Evolutionary conservation across 192 early-diverging fungal genomes (phyloP).

Genomic region (Cladochytrium replicatum): DNA sequence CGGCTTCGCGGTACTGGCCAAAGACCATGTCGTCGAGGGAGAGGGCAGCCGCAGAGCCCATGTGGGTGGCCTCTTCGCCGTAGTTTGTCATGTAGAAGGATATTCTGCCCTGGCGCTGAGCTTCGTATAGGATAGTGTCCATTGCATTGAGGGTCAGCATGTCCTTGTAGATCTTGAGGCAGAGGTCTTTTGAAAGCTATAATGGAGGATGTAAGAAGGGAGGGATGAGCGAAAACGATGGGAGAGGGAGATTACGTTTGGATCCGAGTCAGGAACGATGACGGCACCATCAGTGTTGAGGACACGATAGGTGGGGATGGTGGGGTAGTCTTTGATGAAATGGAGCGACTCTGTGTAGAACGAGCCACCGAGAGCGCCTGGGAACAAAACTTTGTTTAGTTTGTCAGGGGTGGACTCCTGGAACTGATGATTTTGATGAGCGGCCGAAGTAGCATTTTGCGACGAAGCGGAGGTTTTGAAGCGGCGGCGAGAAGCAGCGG

Average conservation of each 20-base stretch:
- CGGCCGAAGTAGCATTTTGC: no score
- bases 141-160: conserved; percentile 86
- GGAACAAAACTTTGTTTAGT: conserved; percentile 24
- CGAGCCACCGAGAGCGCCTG: conserved; percentile 36
- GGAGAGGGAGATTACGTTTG: conserved; percentile 31
- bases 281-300: conserved; percentile 82
- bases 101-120: conserved; percentile 95
- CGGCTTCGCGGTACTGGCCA: conserved; percentile 93
- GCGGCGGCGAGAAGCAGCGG: no score
- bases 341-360: conserved; percentile 36
- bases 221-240: conserved; percentile 3
- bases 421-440: no score
- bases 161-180: conserved; percentile 73
- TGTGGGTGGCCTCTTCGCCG: conserved; percentile 89
- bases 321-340: conserved; percentile 26
- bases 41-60: conserved; percentile 85
- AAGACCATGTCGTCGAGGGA: conserved; percentile 79
- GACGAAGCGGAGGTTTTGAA: no score
- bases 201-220: not conserved
- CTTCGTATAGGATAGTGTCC: conserved; percentile 94
- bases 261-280: conserved; percentile 56
- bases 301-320: conserved; percentile 86
- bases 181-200: conserved; percentile 65
- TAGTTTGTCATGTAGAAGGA: conserved; percentile 99
- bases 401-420: not conserved